Evolutionary conservation across 179 eudicot genomes (phyloP).

Genomic region (Vitellaria paradoxa): DNA sequence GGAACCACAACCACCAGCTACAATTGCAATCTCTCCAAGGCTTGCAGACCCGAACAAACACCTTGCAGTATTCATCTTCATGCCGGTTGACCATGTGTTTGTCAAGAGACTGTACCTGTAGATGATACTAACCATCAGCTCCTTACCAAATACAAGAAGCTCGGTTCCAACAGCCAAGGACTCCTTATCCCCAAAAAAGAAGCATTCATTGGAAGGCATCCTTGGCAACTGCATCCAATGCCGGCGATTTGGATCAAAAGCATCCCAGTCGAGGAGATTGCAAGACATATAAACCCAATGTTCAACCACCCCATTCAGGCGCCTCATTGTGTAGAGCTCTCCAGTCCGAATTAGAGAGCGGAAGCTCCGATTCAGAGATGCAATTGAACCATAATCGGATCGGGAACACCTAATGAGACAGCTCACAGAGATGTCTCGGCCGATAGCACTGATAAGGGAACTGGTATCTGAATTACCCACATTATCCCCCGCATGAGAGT

Average conservation of each 20-base stretch:
- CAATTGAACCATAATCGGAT: constrained; percentile 62
- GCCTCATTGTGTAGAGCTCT: constrained; percentile 56
- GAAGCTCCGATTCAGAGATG: constrained; percentile 60
- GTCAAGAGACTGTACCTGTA: constrained; percentile 62
- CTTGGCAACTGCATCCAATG: constrained; percentile 77
- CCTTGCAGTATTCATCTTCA: constrained; percentile 64
- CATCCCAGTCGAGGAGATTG: constrained; percentile 79
- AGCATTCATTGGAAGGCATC: constrained; percentile 60
- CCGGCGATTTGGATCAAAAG: constrained; percentile 64
- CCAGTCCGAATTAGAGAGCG: constrained; percentile 56
- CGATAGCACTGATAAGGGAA: constrained; percentile 50
- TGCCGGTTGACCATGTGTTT: constrained; percentile 70
- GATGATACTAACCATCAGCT: constrained; percentile 48
- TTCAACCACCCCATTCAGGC: constrained; percentile 51
- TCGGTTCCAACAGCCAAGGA: constrained; percentile 84
- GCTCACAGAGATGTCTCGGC: constrained; percentile 54
- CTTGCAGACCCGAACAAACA: constrained; percentile 87
- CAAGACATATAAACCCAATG: constrained; percentile 89
- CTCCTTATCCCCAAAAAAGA: constrained; percentile 69
- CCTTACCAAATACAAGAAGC: constrained; percentile 76
- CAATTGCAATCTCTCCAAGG: constrained; percentile 62
- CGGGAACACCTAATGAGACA: constrained; percentile 64
- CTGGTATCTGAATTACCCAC: constrained; percentile 42
- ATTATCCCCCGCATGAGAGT: background rate
- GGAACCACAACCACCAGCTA: constrained; percentile 82